Evolutionary conservation across 805 yeast genomes (phyloP), one percentile per base, ranked within the genome.

Genomic region (Kregervanrija pseudodelftensis): DNA sequence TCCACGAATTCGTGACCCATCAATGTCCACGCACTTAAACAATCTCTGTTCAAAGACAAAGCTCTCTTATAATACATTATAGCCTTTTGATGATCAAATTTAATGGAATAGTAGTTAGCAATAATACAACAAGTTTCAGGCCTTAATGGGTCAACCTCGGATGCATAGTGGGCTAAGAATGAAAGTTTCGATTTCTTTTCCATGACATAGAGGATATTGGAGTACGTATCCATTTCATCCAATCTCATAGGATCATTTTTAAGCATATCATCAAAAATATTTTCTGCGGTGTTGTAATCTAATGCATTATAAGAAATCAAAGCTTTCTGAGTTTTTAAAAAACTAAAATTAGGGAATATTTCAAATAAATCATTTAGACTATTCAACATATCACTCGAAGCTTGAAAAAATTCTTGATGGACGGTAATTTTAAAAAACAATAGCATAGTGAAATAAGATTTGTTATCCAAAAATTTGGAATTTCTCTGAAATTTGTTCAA

Each of bases 1-100:
- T 93, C 99, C 12, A 93, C 95, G 67, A 87, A 93, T 66, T 93
- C 99, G 64, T 93, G 99, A 10, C 99, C 99, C 96, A 93, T 89
- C 46, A 93, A 70, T 0, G 98, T 93, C 98, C 98, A 93, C 0
- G 98, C 97, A 50, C 88, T 79, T 14, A 89, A 68, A 54, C 95
- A 87, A 53, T 79, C 79, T 49, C 84, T 78, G 59, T 89, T 85
- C 48, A 93, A 69, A 0, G 86, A 77, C 34, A 93, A 68, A 0
- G 99, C 99, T 44, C 98, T 73, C 54, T 88, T 83, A 59, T 90
- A 93, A 64, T 88, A 89, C 79, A 84, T 79, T 48, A 93, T 87
- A 0, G 99, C 95, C 64, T 85, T 86, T 61, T 89, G 97, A 64
- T 93, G 99, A 54, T 93, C 95, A 49, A 89, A 86, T 54, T 85